Conservation (phyloP, 2,329 filamentous ascomycete genomes). For the Aaosphaeria pasadenensis region DNA sequence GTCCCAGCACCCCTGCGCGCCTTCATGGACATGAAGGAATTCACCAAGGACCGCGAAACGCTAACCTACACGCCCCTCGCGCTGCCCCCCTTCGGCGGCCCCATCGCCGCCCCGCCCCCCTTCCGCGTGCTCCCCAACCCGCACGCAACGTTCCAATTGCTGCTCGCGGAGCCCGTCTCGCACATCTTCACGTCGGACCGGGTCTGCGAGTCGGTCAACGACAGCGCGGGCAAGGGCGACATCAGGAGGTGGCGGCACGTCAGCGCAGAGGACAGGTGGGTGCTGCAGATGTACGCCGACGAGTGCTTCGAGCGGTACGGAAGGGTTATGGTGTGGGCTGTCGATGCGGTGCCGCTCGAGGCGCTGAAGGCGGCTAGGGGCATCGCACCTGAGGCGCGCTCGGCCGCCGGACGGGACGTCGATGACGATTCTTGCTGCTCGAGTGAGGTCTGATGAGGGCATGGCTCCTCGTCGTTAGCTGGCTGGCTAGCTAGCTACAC, state of each 20-base stretch:
- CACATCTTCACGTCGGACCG: constrained; percentile 4
- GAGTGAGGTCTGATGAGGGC: not conserved
- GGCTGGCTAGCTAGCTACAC: too few species aligned
- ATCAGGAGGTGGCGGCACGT: constrained; percentile 11
- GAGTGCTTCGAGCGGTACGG: constrained; percentile 28
- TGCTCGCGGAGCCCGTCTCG: constrained; percentile 11
- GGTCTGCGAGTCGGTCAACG: constrained; percentile 7
- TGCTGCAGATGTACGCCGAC: constrained; percentile 25
- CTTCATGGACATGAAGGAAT: not conserved
- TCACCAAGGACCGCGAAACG: constrained; percentile 13
- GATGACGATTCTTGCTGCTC: not conserved
- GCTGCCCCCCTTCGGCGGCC: constrained; percentile 1
- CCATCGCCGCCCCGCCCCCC: not conserved
- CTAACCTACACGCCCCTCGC: constrained; percentile 1
- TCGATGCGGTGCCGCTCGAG: constrained; percentile 20
- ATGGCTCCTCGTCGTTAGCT: not conserved
- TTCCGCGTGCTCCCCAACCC: constrained; percentile 4
- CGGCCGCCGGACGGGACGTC: constrained; percentile 3
- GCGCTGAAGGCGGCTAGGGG: constrained; percentile 23
- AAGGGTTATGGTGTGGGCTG: constrained; percentile 20
- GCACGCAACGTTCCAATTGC: constrained; percentile 5
- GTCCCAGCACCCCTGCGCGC: not conserved
- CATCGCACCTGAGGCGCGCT: constrained; percentile 5
- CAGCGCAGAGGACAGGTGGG: constrained; percentile 20
- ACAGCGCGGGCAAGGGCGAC: constrained; percentile 1